Percentiles rank a stretch among this genome's conserved stretches.
These are phyloP conservation scores for Achlya hypogyna DNA, from an alignment of 352 stramenopile genomes.

Conservation along the genomic window DNA sequence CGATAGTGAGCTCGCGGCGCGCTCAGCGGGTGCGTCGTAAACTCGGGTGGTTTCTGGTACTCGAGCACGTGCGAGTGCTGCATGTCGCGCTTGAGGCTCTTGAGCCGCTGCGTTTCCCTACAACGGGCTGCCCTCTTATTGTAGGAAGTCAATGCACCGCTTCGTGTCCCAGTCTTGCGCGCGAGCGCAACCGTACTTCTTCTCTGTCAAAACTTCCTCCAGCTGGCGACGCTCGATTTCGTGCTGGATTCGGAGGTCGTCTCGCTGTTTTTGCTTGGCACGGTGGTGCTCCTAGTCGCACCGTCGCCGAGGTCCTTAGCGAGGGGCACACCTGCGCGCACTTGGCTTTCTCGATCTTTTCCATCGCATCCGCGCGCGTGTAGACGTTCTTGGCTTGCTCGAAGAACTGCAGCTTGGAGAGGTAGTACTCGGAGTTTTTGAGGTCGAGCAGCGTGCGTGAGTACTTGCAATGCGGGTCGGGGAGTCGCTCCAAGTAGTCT, in stretches of 20 bases:
- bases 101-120: slow-evolving; percentile 60
- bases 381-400: slow-evolving; percentile 72
- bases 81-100: slow-evolving; percentile 57
- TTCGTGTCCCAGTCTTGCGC: slow-evolving; percentile 45
- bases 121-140: slow-evolving; percentile 4
- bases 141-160: slow-evolving; percentile 28
- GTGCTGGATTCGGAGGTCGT: slow-evolving; percentile 28
- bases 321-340: slow-evolving; percentile 23
- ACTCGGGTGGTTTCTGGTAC: slow-evolving; percentile 46
- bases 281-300: slow-evolving; percentile 39
- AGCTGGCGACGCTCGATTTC: slow-evolving; percentile 26
- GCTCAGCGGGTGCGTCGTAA: slow-evolving; percentile 40
- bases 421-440: slow-evolving; percentile 59
- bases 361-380: slow-evolving; percentile 41
- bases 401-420: slow-evolving; percentile 49
- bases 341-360: slow-evolving; percentile 39
- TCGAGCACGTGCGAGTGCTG: slow-evolving; percentile 50
- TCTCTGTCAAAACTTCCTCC: slow-evolving; percentile 61
- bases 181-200: slow-evolving; percentile 53
- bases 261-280: slow-evolving; percentile 54
- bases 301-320: neutral
- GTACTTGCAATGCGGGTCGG: slow-evolving; percentile 55
- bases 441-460: slow-evolving; percentile 60
- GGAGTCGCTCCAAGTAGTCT: slow-evolving; percentile 42
- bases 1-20: slow-evolving; percentile 34